A percentile compares a stretch with the other conserved stretches of the same genome.
Conservation (phyloP, 148 eudicot species). For the Rheum nobile region DNA sequence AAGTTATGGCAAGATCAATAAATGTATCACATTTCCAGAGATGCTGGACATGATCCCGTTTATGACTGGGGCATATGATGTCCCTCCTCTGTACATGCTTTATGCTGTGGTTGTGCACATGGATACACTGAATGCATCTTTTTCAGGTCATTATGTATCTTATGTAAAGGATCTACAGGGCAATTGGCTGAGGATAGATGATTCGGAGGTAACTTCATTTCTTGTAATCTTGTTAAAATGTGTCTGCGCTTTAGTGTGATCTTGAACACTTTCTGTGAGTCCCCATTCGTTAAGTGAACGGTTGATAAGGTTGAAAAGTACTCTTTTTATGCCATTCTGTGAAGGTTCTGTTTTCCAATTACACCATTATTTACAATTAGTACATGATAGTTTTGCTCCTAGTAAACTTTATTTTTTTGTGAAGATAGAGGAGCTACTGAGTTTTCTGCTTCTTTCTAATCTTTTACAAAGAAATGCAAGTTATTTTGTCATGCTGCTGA, state of each 20-base stretch:
- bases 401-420: background rate
- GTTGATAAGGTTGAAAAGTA: too few relatives aligned
- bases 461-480: background rate
- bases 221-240: background rate
- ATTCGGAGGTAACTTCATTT: slow-evolving; percentile 50
- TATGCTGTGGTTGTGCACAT: slow-evolving; percentile 88
- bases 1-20: slow-evolving; percentile 82
- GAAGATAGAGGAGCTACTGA: background rate
- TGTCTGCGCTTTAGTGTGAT: background rate
- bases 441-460: background rate
- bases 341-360: too few relatives aligned
- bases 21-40: slow-evolving; percentile 80
- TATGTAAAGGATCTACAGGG: slow-evolving; percentile 81
- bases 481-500: background rate
- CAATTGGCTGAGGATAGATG: slow-evolving; percentile 82
- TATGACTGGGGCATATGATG: slow-evolving; percentile 78
- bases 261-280: background rate
- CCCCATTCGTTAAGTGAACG: too few relatives aligned
- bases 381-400: background rate
- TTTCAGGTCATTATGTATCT: slow-evolving; percentile 86
- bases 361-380: too few relatives aligned
- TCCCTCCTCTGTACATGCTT: slow-evolving; percentile 82
- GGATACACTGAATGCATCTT: slow-evolving; percentile 87
- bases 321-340: too few relatives aligned
- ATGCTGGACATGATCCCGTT: slow-evolving; percentile 89